Conservation (phyloP, 257 asterid genomes). For the Solanum peruvianum region DNA sequence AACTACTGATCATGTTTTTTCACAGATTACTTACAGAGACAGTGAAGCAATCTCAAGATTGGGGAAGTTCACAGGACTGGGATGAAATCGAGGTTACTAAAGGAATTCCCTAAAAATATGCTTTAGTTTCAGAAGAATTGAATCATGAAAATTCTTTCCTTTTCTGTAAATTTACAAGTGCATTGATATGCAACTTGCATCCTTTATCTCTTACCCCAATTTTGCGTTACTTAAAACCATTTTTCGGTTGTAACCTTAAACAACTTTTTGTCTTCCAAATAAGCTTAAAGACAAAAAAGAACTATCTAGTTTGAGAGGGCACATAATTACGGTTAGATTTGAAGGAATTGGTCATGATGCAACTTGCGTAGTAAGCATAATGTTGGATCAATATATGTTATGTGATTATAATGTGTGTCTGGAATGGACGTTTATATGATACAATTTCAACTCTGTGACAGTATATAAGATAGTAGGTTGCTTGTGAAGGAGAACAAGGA, state of each 20-base stretch:
- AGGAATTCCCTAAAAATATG: not conserved
- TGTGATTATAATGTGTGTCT: not conserved
- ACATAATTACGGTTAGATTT: not conserved
- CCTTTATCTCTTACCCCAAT: not conserved
- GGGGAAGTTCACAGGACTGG: conserved; percentile 71
- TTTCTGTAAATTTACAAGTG: not conserved
- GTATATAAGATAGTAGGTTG: not conserved
- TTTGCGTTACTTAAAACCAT: not conserved
- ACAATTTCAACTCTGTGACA: not conserved
- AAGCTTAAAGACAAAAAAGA: not conserved
- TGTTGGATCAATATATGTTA: not conserved
- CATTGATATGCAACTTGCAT: not conserved
- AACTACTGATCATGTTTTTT: conserved; percentile 9
- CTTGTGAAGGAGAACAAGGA: not conserved
- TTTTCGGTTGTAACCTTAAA: not conserved
- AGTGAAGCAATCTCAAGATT: conserved; percentile 56
- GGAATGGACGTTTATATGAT: not conserved
- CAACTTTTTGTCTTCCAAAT: not conserved
- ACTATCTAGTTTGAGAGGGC: not conserved
- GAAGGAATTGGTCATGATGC: not conserved
- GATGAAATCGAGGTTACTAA: conserved; percentile 56
- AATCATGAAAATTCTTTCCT: not conserved
- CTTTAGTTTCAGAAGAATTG: not conserved
- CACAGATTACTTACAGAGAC: conserved; percentile 72
- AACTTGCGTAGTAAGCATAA: not conserved